Evolutionary conservation across 2,329 filamentous ascomycete species (phyloP), one percentile per base, ranked within the genome.

Genomic region (Westerdykella aurantiaca): DNA sequence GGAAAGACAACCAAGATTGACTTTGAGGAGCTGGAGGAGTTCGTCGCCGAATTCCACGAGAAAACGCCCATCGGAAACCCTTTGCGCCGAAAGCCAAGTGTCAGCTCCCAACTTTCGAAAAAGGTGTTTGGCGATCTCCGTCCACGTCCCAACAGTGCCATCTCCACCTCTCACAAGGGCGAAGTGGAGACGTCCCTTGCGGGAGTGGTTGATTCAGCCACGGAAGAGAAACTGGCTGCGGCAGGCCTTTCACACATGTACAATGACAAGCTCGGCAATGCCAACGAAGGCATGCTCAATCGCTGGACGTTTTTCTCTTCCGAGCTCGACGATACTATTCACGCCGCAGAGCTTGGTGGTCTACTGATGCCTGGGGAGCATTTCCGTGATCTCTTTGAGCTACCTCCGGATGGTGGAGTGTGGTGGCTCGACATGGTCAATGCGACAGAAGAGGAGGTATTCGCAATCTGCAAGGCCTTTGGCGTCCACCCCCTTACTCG

Each of bases 401-500:
- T 82, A 31, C 79, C 78, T 29, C 75, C 76, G 2, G 77, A 81
- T 29, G 77, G 89, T 56, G 91, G 91, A 58, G 90, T 95, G n/a
- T 98, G 91, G 90, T 98, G 93, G 93, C 77, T 98, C 40, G 95
- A 98, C 60, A 85, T 96, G 64, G 85, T 91, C 64, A 88, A 87
- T 55, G 88, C 91, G 1, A 90, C 85, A 1, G 86, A 90, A 60
- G 89, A 91, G 46, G 93, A 97, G 65, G 82, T 95, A 16, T 82
- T 83, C 35, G 84, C 84, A 23, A 84, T 98, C 49, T 95, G 88
- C 73, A 89, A 90, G 61, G 90, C 93, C 4, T 98, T 98, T 68
- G 88, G 88, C 12, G 86, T 98, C 43, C 93, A 98, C 69, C 91
- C 91, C 29, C 74, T 98, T 67, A 98, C 93, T 0, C 87, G 91